Evolutionary conservation across 2,329 filamentous ascomycete species (phyloP).

Genomic region (Colletotrichum scovillei): DNA sequence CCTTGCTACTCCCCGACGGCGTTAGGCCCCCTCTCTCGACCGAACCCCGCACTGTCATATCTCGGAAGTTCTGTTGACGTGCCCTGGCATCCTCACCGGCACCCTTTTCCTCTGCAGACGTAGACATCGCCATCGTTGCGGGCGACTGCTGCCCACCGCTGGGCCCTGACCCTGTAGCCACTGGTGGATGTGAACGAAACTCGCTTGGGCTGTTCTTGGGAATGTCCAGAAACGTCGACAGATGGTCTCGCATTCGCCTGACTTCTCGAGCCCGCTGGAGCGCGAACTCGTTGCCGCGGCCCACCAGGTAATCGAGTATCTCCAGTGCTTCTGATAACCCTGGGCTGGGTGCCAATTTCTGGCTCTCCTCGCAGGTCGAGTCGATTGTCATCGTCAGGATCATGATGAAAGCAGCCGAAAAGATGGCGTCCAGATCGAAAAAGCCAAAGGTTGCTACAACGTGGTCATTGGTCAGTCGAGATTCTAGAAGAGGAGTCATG

Average conservation of each 20-base stretch:
- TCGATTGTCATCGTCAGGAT: conserved; percentile 36
- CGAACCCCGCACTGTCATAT: neutral
- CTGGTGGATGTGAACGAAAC: neutral
- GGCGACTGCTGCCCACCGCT: neutral
- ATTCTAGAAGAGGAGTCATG: no score
- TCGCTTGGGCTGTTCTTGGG: conserved; percentile 27
- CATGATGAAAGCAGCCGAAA: conserved; percentile 35
- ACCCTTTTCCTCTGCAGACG: neutral
- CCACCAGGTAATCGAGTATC: conserved; percentile 43
- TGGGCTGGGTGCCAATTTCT: conserved; percentile 41
- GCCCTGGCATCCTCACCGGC: neutral
- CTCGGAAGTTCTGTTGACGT: neutral
- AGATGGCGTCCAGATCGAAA: conserved; percentile 34
- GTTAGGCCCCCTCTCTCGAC: neutral
- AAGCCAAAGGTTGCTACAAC: conserved; percentile 23
- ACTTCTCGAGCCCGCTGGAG: conserved; percentile 22
- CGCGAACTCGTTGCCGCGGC: conserved; percentile 42
- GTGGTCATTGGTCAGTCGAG: neutral
- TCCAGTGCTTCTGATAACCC: conserved; percentile 42
- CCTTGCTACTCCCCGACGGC: neutral
- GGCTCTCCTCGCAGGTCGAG: conserved; percentile 40
- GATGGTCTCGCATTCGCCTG: conserved; percentile 22
- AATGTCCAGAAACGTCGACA: conserved; percentile 19
- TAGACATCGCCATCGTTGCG: neutral
- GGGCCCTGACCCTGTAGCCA: neutral